Conservation (phyloP, 2,329 filamentous ascomycete genomes). For the Chaetomiaceae sp. region DNA sequence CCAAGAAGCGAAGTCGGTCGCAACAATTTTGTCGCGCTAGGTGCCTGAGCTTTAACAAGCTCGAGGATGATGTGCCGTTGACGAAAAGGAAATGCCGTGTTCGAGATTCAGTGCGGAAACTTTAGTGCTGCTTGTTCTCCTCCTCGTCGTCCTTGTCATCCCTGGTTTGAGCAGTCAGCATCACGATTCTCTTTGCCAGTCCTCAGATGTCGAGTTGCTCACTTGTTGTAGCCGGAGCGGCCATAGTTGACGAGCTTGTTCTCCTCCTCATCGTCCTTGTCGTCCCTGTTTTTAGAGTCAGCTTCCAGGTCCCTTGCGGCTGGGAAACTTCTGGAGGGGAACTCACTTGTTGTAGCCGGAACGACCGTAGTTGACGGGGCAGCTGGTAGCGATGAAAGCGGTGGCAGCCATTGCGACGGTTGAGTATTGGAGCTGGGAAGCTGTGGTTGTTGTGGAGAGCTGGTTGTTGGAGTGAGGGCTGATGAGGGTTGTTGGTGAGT, state of each 20-base stretch:
- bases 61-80: not conserved
- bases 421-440: slow-evolving; percentile 5
- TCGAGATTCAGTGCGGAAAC: not conserved
- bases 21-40: not conserved
- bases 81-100: not conserved
- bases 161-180: slow-evolving; percentile 21
- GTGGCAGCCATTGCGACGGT: slow-evolving; percentile 26
- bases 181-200: not conserved
- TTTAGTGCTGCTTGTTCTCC: slow-evolving; percentile 24
- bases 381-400: slow-evolving; percentile 19
- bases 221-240: slow-evolving; percentile 26
- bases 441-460: slow-evolving; percentile 4
- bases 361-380: slow-evolving; percentile 32
- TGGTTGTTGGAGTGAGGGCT: not conserved
- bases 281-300: slow-evolving; percentile 18
- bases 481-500: slow-evolving; percentile 8
- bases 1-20: not conserved
- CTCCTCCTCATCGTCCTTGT: slow-evolving; percentile 27
- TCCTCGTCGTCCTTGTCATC: slow-evolving; percentile 35
- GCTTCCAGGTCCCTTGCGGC: slow-evolving; percentile 7
- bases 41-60: slow-evolving; percentile 4
- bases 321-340: not conserved
- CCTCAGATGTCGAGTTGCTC: not conserved
- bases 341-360: slow-evolving; percentile 41
- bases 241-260: slow-evolving; percentile 26